Evolutionary conservation across 2,329 filamentous ascomycete genomes (phyloP).

Genomic region (Herpotrichia juniperi): DNA sequence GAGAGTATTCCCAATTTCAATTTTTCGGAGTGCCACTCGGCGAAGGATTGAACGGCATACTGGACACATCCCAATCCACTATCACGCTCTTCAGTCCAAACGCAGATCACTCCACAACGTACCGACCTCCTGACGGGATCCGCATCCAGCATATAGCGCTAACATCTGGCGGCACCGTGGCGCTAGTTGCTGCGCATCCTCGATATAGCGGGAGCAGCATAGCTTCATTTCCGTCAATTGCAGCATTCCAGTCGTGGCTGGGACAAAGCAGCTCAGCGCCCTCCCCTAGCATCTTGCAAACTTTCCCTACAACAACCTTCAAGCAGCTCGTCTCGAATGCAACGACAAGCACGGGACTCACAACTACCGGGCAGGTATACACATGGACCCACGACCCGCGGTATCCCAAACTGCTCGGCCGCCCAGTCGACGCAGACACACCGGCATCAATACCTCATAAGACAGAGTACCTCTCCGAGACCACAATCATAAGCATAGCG

Average conservation of each 20-base stretch:
- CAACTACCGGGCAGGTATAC: slow-evolving; percentile 19
- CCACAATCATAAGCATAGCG: slow-evolving; percentile 25
- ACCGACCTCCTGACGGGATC: not conserved
- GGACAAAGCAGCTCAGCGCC: not conserved
- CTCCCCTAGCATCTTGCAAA: not conserved
- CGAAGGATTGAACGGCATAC: slow-evolving; percentile 25
- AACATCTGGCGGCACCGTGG: not conserved
- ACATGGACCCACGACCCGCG: slow-evolving; percentile 30
- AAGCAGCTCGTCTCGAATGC: slow-evolving; percentile 18
- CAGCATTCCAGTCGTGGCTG: slow-evolving; percentile 1
- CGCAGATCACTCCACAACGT: not conserved
- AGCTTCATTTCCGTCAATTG: not conserved
- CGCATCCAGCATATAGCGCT: slow-evolving; percentile 4
- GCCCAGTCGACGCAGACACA: slow-evolving; percentile 5
- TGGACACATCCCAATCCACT: not conserved
- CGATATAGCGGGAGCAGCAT: not conserved
- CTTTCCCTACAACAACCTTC: not conserved
- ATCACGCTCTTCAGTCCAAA: slow-evolving; percentile 1
- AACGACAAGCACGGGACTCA: slow-evolving; percentile 29
- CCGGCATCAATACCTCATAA: slow-evolving; percentile 5
- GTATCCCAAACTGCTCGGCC: slow-evolving; percentile 31
- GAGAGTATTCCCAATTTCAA: not conserved
- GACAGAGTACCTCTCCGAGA: slow-evolving; percentile 35
- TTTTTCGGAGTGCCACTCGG: slow-evolving; percentile 31
- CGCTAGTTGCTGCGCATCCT: not conserved